A percentile compares a stretch with the other conserved stretches of the same genome.
phyloP scores from a whole-genome alignment of 2,329 filamentous ascomycete genomes.

The Dothideomycetidae sp. region DNA sequence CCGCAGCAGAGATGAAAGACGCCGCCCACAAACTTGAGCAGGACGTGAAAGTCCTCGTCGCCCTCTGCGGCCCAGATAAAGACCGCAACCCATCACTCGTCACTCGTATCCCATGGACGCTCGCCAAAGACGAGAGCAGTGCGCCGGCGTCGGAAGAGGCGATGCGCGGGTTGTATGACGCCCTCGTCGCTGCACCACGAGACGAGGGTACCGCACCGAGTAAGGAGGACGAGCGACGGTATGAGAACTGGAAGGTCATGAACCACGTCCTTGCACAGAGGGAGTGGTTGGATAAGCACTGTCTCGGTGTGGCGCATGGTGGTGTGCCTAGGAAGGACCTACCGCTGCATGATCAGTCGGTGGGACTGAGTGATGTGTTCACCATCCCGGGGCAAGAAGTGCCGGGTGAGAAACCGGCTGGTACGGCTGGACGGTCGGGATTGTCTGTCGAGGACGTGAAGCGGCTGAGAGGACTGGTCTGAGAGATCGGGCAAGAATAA shows the following conservation, averaged over 20 bases:
- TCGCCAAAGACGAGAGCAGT: too few species aligned
- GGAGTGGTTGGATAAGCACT: constrained; percentile 17
- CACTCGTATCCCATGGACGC: background rate
- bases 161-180: background rate
- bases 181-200: constrained; percentile 14
- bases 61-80: background rate
- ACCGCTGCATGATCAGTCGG: background rate
- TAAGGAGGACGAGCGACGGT: constrained; percentile 31
- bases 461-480: background rate
- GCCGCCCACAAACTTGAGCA: background rate
- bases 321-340: background rate
- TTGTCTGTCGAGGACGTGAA: background rate
- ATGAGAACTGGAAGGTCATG: constrained; percentile 35
- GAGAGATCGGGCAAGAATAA: too few species aligned
- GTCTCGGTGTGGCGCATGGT: too few species aligned
- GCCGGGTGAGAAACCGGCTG: background rate
- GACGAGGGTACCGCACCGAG: too few species aligned
- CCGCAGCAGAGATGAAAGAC: too few species aligned
- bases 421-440: background rate
- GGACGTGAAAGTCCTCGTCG: background rate
- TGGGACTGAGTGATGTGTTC: background rate
- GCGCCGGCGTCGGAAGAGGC: background rate
- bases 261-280: constrained; percentile 29
- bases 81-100: background rate
- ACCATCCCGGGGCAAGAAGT: background rate